Conservation (phyloP, 2,329 filamentous ascomycete genomes). For the Karstenula rhodostoma region DNA sequence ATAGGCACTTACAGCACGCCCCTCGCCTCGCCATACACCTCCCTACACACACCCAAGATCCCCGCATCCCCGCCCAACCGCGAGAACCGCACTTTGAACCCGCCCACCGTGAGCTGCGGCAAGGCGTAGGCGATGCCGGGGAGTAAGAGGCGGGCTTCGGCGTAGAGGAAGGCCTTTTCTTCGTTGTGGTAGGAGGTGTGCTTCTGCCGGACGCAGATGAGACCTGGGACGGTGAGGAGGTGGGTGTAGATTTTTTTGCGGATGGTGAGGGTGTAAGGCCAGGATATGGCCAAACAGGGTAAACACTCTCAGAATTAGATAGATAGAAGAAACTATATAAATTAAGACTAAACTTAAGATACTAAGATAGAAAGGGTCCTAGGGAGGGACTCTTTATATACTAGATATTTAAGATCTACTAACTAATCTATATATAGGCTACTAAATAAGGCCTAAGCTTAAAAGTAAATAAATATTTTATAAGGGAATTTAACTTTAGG, state of each 20-base stretch:
- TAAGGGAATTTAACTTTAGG: too few species aligned
- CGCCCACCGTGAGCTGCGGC: slow-evolving; percentile 25
- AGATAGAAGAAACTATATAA: too few species aligned
- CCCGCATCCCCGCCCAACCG: slow-evolving; percentile 27
- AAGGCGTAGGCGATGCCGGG: slow-evolving; percentile 36
- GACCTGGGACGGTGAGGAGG: slow-evolving; percentile 32
- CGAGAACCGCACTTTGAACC: slow-evolving; percentile 26
- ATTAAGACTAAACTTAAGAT: too few species aligned
- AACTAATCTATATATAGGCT: too few species aligned
- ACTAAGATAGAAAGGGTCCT: too few species aligned
- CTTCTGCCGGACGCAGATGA: slow-evolving; percentile 40
- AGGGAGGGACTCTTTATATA: too few species aligned
- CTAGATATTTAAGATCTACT: too few species aligned
- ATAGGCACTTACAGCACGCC: slow-evolving; percentile 40
- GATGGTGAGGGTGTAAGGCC: too few species aligned
- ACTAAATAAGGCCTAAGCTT: too few species aligned
- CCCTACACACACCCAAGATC: slow-evolving; percentile 48
- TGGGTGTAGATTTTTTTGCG: slow-evolving; percentile 32
- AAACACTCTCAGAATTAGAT: too few species aligned
- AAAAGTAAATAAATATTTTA: too few species aligned
- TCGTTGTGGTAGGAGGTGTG: slow-evolving; percentile 27
- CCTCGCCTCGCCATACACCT: slow-evolving; percentile 52
- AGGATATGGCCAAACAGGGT: too few species aligned
- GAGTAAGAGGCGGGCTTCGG: slow-evolving; percentile 27
- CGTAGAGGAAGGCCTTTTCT: slow-evolving; percentile 25